These are phyloP conservation scores for Tuber microsphaerosporum DNA, from an alignment of 495 filamentous ascomycete genomes.

Conservation along the genomic window DNA sequence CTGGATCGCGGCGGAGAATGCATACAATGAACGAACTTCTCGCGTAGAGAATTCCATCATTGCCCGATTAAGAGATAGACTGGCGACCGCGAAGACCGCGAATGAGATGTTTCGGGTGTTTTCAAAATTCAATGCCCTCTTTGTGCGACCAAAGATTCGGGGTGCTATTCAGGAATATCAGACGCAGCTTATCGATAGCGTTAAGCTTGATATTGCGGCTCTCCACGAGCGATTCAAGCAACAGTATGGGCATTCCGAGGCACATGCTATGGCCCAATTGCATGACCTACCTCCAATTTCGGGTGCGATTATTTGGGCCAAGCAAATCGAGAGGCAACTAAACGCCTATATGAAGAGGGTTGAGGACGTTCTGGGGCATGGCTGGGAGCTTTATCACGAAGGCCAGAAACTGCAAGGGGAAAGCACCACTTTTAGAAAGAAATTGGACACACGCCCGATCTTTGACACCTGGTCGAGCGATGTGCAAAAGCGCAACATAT, in stretches of 20 bases:
- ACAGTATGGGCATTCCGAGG: slow-evolving; percentile 95
- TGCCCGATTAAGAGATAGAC: slow-evolving; percentile 79
- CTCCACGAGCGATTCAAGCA: slow-evolving; percentile 97
- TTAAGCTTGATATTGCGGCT: slow-evolving; percentile 85
- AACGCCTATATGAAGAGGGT: slow-evolving; percentile 96
- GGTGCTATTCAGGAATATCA: slow-evolving; percentile 97
- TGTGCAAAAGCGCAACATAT: slow-evolving; percentile 74
- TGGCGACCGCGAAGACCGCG: slow-evolving; percentile 89
- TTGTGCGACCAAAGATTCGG: slow-evolving; percentile 93
- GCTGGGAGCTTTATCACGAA: slow-evolving; percentile 89
- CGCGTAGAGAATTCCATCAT: slow-evolving; percentile 99
- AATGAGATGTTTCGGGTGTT: slow-evolving; percentile 99
- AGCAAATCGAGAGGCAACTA: slow-evolving; percentile 91
- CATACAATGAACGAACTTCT: slow-evolving; percentile 92
- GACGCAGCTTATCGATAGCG: slow-evolving; percentile 90
- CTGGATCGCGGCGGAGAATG: slow-evolving; percentile 87
- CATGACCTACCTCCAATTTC: slow-evolving; percentile 92
- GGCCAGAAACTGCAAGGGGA: slow-evolving; percentile 88
- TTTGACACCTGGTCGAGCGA: slow-evolving; percentile 94
- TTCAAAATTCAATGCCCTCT: slow-evolving; percentile 97
- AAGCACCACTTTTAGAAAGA: slow-evolving; percentile 85
- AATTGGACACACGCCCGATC: slow-evolving; percentile 84
- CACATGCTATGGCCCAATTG: slow-evolving; percentile 93
- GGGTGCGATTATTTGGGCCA: slow-evolving; percentile 92
- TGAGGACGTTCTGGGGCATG: slow-evolving; percentile 84